Conservation (phyloP, 495 filamentous ascomycete species). For the Astrocystis sublimbata region DNA sequence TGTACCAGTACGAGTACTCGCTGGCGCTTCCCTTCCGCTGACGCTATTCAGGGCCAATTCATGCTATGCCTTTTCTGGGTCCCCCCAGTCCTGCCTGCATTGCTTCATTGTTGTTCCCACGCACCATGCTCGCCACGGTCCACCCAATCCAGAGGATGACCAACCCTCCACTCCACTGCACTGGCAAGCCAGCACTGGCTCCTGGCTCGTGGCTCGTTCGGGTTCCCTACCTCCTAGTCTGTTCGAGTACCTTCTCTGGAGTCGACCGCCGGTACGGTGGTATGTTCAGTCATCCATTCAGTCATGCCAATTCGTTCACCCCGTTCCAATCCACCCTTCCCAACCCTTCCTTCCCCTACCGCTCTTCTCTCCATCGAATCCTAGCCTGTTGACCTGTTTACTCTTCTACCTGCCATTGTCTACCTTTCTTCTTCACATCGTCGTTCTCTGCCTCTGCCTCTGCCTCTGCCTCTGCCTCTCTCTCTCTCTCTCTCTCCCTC, state of each 20-base stretch:
- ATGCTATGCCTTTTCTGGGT: slow-evolving; percentile 15
- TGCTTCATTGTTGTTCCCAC: slow-evolving; percentile 35
- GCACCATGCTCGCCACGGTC: too few species aligned
- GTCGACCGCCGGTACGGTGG: too few species aligned
- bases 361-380: slow-evolving; percentile 32
- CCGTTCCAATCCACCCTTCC: slow-evolving; percentile 16
- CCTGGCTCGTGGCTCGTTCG: too few species aligned
- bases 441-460: slow-evolving; percentile 38
- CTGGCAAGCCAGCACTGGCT: slow-evolving; percentile 12
- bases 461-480: too few species aligned
- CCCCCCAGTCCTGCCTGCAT: slow-evolving; percentile 30
- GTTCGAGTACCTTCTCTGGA: slow-evolving; percentile 20
- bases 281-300: slow-evolving; percentile 10
- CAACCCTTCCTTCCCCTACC: slow-evolving; percentile 37
- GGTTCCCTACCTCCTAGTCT: slow-evolving; percentile 21
- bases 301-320: slow-evolving; percentile 31
- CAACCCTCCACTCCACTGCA: slow-evolving; percentile 30
- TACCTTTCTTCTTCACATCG: slow-evolving; percentile 30
- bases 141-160: slow-evolving; percentile 31
- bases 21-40: too few species aligned
- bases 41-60: slow-evolving; percentile 11
- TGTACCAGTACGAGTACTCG: too few species aligned
- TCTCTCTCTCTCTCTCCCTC: too few species aligned
- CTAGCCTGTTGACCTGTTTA: slow-evolving; percentile 33
- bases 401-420: slow-evolving; percentile 33